Evolutionary conservation across 176 grass and related monocot species (phyloP).

Genomic region (Alopecurus myosuroides): DNA sequence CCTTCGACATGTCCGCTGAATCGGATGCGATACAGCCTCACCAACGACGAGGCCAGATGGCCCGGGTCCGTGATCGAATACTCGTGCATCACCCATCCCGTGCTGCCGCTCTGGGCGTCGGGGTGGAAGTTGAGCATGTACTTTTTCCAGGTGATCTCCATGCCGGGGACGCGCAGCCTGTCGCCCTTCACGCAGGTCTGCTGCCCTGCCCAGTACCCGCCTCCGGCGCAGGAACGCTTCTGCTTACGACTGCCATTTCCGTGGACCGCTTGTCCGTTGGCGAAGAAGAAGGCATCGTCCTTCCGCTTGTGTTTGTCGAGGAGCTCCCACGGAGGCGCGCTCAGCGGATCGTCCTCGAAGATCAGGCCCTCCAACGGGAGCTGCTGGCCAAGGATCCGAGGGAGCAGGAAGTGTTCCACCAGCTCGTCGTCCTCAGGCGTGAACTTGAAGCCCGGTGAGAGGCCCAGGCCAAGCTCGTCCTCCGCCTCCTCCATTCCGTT

Average conservation of each 20-base stretch:
- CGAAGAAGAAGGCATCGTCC: conserved; percentile 13
- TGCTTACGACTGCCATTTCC: background rate
- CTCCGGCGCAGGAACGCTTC: background rate
- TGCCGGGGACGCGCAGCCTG: background rate
- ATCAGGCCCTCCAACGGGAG: background rate
- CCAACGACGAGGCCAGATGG: too few relatives aligned
- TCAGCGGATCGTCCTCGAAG: background rate
- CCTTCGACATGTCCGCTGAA: too few relatives aligned
- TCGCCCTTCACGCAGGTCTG: background rate
- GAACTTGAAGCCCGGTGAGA: background rate
- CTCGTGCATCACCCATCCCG: conserved; percentile 39
- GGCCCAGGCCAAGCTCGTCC: background rate
- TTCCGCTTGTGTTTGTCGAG: background rate
- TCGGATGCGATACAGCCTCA: too few relatives aligned
- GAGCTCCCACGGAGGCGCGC: conserved; percentile 11
- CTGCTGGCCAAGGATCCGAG: background rate
- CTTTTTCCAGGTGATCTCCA: background rate
- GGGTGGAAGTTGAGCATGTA: conserved; percentile 2
- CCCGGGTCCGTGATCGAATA: conserved; percentile 19
- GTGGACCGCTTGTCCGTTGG: background rate
- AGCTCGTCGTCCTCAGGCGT: background rate
- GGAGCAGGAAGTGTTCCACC: background rate
- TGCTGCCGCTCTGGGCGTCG: background rate
- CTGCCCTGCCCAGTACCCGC: conserved; percentile 1
- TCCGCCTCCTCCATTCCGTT: background rate